These are phyloP conservation scores for Solanum appendiculatum DNA, from an alignment of 257 asterid genomes.

Conservation along the genomic window DNA sequence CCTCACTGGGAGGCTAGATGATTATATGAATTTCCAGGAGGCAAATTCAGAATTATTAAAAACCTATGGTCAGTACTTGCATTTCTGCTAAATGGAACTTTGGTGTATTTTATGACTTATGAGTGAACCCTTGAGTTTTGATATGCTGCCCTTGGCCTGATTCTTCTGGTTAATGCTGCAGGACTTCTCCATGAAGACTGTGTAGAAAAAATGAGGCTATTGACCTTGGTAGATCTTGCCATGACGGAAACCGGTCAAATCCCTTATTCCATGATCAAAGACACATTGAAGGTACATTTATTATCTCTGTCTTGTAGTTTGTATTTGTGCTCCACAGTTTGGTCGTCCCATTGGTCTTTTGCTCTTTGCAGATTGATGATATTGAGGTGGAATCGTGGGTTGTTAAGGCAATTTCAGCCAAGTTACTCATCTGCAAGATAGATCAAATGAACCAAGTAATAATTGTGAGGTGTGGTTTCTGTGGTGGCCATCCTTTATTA, in stretches of 20 bases:
- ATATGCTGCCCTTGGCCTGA: neutral
- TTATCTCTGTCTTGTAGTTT: neutral
- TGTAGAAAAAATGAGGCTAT: slow-evolving; percentile 69
- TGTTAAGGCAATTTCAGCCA: slow-evolving; percentile 74
- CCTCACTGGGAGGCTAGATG: slow-evolving; percentile 63
- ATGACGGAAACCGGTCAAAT: slow-evolving; percentile 52
- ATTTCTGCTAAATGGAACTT: neutral
- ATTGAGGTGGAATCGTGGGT: slow-evolving; percentile 73
- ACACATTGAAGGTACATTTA: slow-evolving; percentile 50
- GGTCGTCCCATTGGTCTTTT: neutral
- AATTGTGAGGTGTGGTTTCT: slow-evolving; percentile 50
- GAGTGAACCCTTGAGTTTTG: neutral
- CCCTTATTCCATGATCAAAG: slow-evolving; percentile 59
- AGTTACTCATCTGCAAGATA: slow-evolving; percentile 76
- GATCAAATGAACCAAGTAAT: slow-evolving; percentile 79
- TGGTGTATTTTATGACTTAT: neutral
- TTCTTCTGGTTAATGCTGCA: slow-evolving; percentile 8
- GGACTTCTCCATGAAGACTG: slow-evolving; percentile 88
- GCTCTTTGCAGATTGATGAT: slow-evolving; percentile 49
- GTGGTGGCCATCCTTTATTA: neutral
- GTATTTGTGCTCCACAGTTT: neutral
- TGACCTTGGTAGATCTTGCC: slow-evolving; percentile 71
- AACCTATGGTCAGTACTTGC: slow-evolving; percentile 39
- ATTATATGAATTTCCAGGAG: slow-evolving; percentile 60
- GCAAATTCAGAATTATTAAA: slow-evolving; percentile 37